Percentiles rank a stretch among this genome's conserved stretches.
Evolutionary conservation across 352 stramenopile genomes (phyloP).

Genomic region (Globisporangium paddicum): DNA sequence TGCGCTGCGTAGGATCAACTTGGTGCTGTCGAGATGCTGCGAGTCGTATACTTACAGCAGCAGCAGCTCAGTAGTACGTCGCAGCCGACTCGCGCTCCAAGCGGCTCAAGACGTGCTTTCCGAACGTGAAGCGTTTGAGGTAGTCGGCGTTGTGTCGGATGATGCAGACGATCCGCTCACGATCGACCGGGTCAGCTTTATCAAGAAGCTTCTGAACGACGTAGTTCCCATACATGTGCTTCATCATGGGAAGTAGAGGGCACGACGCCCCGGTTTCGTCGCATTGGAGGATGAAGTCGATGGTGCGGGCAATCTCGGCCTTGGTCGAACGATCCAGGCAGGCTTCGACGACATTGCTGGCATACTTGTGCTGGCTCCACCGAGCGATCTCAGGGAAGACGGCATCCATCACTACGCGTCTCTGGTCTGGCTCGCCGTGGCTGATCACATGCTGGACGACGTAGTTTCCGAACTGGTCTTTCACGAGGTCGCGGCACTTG

Average conservation of each 20-base stretch:
- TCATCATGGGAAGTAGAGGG: conserved; percentile 92
- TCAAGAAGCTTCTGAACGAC: conserved; percentile 96
- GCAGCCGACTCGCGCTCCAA: conserved; percentile 40
- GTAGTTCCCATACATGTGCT: conserved; percentile 96
- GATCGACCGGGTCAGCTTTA: conserved; percentile 79
- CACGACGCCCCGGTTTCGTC: conserved; percentile 70
- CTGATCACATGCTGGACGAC: conserved; percentile 98
- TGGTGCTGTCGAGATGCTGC: not conserved
- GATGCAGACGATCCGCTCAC: conserved; percentile 86
- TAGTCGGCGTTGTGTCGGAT: conserved; percentile 89
- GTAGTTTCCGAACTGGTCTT: conserved; percentile 99
- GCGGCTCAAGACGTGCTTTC: conserved; percentile 91
- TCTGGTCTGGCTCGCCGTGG: conserved; percentile 86
- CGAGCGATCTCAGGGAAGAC: conserved; percentile 86
- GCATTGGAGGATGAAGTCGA: conserved; percentile 74
- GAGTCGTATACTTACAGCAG: not conserved
- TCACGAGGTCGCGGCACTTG: conserved; percentile 82
- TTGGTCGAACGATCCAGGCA: conserved; percentile 88
- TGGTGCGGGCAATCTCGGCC: conserved; percentile 73
- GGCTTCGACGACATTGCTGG: conserved; percentile 95
- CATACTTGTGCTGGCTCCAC: conserved; percentile 95
- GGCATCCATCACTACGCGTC: conserved; percentile 74
- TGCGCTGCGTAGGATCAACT: not conserved
- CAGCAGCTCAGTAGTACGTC: conserved; percentile 18
- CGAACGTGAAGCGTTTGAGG: conserved; percentile 91